A percentile compares a stretch with the other conserved stretches of the same genome.
Evolutionary conservation across 305 asterid species (phyloP).

Genomic region (Solanum hybrid): DNA sequence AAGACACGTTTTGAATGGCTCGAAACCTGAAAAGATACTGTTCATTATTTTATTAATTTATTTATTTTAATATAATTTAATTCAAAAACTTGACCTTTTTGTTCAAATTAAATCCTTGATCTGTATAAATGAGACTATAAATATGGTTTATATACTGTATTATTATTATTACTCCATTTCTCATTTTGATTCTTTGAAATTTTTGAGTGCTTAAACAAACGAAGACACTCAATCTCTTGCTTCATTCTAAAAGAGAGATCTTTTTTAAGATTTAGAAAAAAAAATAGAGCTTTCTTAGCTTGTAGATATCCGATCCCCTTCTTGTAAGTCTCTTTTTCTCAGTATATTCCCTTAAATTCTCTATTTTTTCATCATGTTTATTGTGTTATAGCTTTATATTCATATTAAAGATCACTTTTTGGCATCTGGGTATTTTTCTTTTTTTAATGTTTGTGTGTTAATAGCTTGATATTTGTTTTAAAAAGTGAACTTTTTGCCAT

Average conservation of each 20-base stretch:
- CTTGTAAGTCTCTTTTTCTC: conserved; percentile 56
- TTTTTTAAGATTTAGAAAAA: conserved; percentile 9
- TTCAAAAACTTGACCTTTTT: not conserved
- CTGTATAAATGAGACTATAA: not conserved
- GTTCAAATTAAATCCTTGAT: not conserved
- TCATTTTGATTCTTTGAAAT: not conserved
- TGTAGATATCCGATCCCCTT: conserved; percentile 87
- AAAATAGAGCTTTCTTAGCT: conserved; percentile 43
- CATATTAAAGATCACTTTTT: conserved; percentile 25
- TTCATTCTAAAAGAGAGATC: conserved; percentile 23
- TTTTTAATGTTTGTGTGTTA: conserved; percentile 4
- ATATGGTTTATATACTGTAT: not conserved
- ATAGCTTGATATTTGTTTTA: not conserved
- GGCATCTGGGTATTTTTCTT: conserved; percentile 2
- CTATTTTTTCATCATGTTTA: conserved; percentile 14
- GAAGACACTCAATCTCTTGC: conserved; percentile 33
- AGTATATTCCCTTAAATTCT: conserved; percentile 30
- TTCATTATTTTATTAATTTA: not conserved
- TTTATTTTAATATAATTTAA: not conserved
- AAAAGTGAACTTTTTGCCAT: not conserved
- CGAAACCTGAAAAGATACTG: not conserved
- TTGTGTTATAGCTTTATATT: not conserved
- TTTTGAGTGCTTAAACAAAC: not conserved
- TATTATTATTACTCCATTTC: not conserved
- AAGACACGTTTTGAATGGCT: conserved; percentile 5